These are phyloP conservation scores for Urostyla sp. DNA, from an alignment of 73 alveolate genomes.

Conservation along the genomic window DNA sequence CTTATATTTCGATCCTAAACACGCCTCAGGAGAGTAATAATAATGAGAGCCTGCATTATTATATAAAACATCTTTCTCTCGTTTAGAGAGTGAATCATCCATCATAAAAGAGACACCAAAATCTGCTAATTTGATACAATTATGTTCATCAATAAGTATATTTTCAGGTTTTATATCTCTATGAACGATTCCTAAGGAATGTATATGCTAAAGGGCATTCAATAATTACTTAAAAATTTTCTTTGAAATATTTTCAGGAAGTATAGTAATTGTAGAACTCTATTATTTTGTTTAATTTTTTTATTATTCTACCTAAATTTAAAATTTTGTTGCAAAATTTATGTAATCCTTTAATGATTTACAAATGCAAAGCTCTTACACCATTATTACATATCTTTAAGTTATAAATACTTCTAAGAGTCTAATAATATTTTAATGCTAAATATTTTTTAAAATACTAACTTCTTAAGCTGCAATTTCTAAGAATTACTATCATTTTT, in stretches of 20 bases:
- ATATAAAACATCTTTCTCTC: slow-evolving; percentile 78
- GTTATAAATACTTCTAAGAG: slow-evolving; percentile 67
- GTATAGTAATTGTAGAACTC: slow-evolving; percentile 10
- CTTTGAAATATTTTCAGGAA: background rate
- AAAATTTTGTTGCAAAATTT: no score
- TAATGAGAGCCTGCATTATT: slow-evolving; percentile 54
- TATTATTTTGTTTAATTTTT: slow-evolving; percentile 57
- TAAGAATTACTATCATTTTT: slow-evolving; percentile 58
- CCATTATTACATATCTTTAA: slow-evolving; percentile 65
- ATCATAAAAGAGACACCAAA: slow-evolving; percentile 65
- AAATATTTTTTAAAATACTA: background rate
- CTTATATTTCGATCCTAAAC: slow-evolving; percentile 45
- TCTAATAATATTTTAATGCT: slow-evolving; percentile 51
- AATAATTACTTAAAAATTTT: background rate
- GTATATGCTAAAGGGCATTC: slow-evolving; percentile 9
- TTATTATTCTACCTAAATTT: no score
- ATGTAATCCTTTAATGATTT: no score
- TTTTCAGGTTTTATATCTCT: slow-evolving; percentile 68
- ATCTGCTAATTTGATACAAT: slow-evolving; percentile 57
- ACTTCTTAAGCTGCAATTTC: slow-evolving; percentile 66
- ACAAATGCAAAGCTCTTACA: no score
- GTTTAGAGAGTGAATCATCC: slow-evolving; percentile 57
- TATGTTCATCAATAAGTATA: slow-evolving; percentile 58
- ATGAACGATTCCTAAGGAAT: slow-evolving; percentile 68
- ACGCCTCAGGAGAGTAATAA: slow-evolving; percentile 65